These are phyloP conservation scores for Exsudoporus frostii DNA, from an alignment of 768 basidiomycete species.

Conservation along the genomic window DNA sequence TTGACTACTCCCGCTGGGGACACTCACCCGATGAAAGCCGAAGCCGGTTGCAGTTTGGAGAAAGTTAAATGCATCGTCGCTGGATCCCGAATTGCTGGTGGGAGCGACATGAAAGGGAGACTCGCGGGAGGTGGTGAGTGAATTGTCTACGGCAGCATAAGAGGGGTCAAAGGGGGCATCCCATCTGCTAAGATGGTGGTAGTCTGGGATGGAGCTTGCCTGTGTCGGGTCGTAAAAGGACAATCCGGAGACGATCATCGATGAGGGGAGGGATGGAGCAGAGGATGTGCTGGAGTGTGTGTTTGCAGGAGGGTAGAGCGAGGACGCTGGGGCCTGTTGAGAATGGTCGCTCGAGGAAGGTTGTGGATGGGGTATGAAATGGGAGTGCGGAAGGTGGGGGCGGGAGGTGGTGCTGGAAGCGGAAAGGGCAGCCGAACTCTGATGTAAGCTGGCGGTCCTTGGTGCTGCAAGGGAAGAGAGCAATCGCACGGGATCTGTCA, in stretches of 20 bases:
- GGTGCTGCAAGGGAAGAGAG: conserved; percentile 2
- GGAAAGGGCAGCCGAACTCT: neutral
- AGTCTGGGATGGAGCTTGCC: conserved; percentile 34
- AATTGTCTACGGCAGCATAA: neutral
- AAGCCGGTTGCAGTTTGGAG: neutral
- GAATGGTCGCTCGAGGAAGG: neutral
- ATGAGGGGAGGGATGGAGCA: conserved; percentile 3
- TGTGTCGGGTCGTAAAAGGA: conserved; percentile 53
- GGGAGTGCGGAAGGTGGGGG: conserved; percentile 1
- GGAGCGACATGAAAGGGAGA: neutral
- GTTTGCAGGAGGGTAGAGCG: conserved; percentile 1
- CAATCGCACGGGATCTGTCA: conserved; percentile 18
- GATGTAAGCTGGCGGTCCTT: conserved; percentile 3
- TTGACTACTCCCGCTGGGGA: neutral
- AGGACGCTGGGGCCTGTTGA: neutral
- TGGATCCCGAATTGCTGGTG: neutral
- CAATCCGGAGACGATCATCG: conserved; percentile 54
- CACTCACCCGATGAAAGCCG: neutral
- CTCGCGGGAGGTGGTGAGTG: neutral
- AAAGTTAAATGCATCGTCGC: neutral
- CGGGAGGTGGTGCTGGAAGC: neutral
- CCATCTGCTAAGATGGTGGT: conserved; percentile 41
- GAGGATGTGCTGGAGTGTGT: conserved; percentile 5
- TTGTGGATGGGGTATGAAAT: neutral
- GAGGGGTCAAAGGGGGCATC: conserved; percentile 14